Evolutionary conservation across 202 grass and related monocot genomes (phyloP).

Genomic region (Brachypodium distachyon): DNA sequence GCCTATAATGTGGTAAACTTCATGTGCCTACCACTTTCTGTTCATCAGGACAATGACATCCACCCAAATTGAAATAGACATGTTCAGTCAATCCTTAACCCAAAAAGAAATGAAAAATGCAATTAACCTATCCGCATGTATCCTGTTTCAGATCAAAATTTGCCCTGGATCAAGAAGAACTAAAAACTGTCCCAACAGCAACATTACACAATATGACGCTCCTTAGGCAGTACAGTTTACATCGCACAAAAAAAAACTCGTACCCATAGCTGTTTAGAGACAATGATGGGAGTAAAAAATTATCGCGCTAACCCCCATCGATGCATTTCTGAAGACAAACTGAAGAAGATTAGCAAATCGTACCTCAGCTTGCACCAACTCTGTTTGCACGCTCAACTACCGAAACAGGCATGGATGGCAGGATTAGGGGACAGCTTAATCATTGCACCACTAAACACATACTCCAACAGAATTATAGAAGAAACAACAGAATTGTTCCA

Average conservation of each 20-base stretch:
- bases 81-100: neutral
- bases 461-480: neutral
- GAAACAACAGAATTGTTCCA: neutral
- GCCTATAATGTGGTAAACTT: neutral
- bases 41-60: constrained; percentile 2
- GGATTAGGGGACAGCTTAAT: constrained; percentile 20
- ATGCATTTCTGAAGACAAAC: neutral
- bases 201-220: neutral
- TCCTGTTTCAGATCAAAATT: too few relatives aligned
- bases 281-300: neutral
- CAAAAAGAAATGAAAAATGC: neutral
- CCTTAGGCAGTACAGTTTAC: neutral
- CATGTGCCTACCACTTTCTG: neutral
- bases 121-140: neutral
- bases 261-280: neutral
- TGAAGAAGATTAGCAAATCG: neutral
- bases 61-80: neutral
- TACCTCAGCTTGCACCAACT: neutral
- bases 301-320: neutral
- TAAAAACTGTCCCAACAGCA: neutral
- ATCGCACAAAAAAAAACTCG: neutral
- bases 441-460: constrained; percentile 11
- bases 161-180: neutral
- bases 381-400: constrained; percentile 15
- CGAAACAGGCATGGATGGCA: neutral